These are phyloP conservation scores for Lentinula guzmanii DNA, from an alignment of 768 basidiomycete species.

Conservation along the genomic window DNA sequence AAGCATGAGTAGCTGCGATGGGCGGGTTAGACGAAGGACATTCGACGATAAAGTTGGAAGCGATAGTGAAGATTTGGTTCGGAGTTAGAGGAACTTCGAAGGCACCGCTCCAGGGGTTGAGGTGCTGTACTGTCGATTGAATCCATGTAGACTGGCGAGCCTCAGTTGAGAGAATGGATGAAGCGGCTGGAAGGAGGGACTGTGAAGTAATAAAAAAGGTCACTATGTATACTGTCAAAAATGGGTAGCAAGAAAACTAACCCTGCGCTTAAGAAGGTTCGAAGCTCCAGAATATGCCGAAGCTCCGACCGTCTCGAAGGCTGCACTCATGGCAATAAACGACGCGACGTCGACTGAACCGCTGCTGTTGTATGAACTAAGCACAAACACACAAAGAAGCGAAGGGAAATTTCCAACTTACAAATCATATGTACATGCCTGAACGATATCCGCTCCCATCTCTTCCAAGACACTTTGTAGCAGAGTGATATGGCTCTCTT, in stretches of 20 bases:
- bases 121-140: slow-evolving; percentile 38
- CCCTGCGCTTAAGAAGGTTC: slow-evolving; percentile 35
- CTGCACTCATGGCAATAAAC: slow-evolving; percentile 45
- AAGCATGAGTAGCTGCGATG: slow-evolving; percentile 38
- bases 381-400: background rate
- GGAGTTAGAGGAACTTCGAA: slow-evolving; percentile 36
- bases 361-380: slow-evolving; percentile 17
- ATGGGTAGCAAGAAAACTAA: slow-evolving; percentile 13
- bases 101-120: slow-evolving; percentile 50
- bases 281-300: slow-evolving; percentile 45
- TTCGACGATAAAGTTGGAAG: slow-evolving; percentile 34
- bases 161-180: slow-evolving; percentile 47
- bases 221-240: slow-evolving; percentile 19
- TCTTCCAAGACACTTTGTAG: slow-evolving; percentile 41
- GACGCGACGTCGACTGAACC: slow-evolving; percentile 37
- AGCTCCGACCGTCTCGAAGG: slow-evolving; percentile 46
- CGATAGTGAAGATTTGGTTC: slow-evolving; percentile 40
- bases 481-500: slow-evolving; percentile 47
- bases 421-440: slow-evolving; percentile 59
- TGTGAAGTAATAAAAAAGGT: background rate
- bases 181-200: slow-evolving; percentile 36
- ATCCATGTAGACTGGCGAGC: slow-evolving; percentile 63
- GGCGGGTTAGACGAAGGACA: slow-evolving; percentile 45
- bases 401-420: slow-evolving; percentile 19
- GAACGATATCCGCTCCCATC: slow-evolving; percentile 28